Base-by-base conservation (phyloP, 2,329 filamentous ascomycete species). In the Parascedosporium putredinis region DNA sequence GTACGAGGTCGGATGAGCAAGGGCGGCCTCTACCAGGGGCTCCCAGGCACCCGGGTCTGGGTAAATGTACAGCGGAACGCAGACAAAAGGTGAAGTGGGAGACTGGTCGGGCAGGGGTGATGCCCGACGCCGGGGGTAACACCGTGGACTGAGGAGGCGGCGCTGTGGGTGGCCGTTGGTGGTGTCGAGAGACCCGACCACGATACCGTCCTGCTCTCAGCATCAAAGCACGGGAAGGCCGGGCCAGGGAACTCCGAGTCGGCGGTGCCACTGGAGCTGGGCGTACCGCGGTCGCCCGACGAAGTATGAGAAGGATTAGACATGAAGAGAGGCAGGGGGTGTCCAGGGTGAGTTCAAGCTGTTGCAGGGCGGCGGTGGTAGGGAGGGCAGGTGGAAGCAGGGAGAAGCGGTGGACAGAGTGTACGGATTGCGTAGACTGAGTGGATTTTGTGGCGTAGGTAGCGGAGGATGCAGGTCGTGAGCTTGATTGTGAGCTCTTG, bases 41-140 rank as follows among this genome's bases (percentile, higher is more conserved):
- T 56, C 55, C 62, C 62, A 64, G 29, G 62, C 55, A 10, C 23
- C 46, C 38, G 57, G 48, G 42, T 53, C 50, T 4, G 62, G 62
- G 54, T 64, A 64, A 31, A 64, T 64, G 61, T 64, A 64, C 20
- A 64, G 55, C 16, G 62, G 62, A 18, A 64, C 49, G 36, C 63
- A 52, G 31, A 64, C 51, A 45, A 62, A 59, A 4, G 57, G 55
- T 18, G 34, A 31, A 40, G 51, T 51, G 33, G 23, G 46, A 6
- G 27, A 27, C 25, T 38, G 38, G 24, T 47, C 23, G n/a, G 45
- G 24, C 5, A 42, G 38, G 20, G 25, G n/a, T 22, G 34, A 18
- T 10, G 33, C n/a, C 31, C 18, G 33, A 5, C 44, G 24, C 14
- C 23, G 24, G 7, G n/a, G 16, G 23, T n/a, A n/a, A 14, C n/a